Evolutionary conservation across 768 basidiomycete genomes (phyloP).

Genomic region (Serendipita vermifera): DNA sequence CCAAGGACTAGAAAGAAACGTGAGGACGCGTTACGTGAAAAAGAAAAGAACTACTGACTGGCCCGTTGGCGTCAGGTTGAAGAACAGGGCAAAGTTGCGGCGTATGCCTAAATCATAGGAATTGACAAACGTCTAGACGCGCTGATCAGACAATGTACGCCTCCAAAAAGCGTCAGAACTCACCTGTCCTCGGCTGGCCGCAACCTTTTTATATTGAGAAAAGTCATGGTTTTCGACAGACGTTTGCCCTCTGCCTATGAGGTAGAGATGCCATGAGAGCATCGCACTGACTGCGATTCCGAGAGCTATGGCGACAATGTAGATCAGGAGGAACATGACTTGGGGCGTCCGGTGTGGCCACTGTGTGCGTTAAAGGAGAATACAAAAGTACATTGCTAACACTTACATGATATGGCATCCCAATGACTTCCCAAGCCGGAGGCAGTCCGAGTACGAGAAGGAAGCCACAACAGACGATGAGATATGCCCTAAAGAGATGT

Average conservation of each 20-base stretch:
- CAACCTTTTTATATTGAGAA: constrained; percentile 57
- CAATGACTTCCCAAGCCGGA: constrained; percentile 44
- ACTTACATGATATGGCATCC: constrained; percentile 28
- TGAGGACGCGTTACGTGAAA: neutral
- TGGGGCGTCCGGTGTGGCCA: constrained; percentile 59
- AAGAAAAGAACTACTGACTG: constrained; percentile 45
- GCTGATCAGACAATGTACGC: neutral
- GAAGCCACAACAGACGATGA: constrained; percentile 55
- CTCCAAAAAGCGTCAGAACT: constrained; percentile 17
- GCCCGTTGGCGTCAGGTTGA: constrained; percentile 68
- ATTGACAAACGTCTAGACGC: constrained; percentile 60
- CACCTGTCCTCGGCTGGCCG: constrained; percentile 57
- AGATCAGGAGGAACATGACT: constrained; percentile 55
- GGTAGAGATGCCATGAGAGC: constrained; percentile 59
- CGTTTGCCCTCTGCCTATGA: constrained; percentile 64
- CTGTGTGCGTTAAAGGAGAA: constrained; percentile 8
- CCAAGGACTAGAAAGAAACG: constrained; percentile 37
- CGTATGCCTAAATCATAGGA: constrained; percentile 72
- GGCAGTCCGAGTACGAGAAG: constrained; percentile 52
- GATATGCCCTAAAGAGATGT: constrained; percentile 56
- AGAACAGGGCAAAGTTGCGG: constrained; percentile 69
- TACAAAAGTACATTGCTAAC: constrained; percentile 25
- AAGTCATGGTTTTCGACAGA: constrained; percentile 85
- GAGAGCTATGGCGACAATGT: constrained; percentile 62
- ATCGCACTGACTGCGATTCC: constrained; percentile 62